Evolutionary conservation across 2,329 filamentous ascomycete genomes (phyloP), one percentile per base, ranked within the genome.

Genomic region (Colletotrichum sp.): DNA sequence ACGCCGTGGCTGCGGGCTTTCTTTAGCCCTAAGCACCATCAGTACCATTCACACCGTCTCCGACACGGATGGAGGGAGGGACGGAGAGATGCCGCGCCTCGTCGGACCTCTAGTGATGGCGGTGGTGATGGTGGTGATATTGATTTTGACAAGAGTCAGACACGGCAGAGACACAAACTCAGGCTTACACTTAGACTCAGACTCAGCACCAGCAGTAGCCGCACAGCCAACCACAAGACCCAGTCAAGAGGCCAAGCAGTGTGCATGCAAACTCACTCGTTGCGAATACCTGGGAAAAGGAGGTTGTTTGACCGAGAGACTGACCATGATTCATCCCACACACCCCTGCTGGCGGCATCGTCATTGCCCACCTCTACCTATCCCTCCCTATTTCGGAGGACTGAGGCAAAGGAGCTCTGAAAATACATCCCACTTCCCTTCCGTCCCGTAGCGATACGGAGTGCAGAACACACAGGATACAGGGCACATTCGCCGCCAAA

Each of bases 251-350:
- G 36, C 26, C 21, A n/a, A 49, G 13, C 16, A 59, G 55, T 2
- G 55, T 1, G 55, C 26, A 59, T 59, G 30, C 60, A 36, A 34
- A 64, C 60, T 13, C 12, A 18, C 15, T 8, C 21, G 16, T 39
- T 64, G 32, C 55, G 55, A 30, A 13, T 8, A 26, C 24, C 18
- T 64, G 32, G 28, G 28, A 52, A 57, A 34, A 26, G 64, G 21
- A 44, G 63, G n/a, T 30, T 44, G 62, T 68, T 75, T 75, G 72
- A 75, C 72, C 62, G 72, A 75, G 64, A 72, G 64, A 68, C 73
- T 76, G 44, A 34, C 70, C 73, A 63, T 76, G 69, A 64, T 73
- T 64, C 49, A 73, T 52, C 34, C 64, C 73, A 76, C 64, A 32
- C 73, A 57, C 57, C 63, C 64, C 57, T 34, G 49, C 30, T 32